phyloP scores from a whole-genome alignment of 495 filamentous ascomycete species.

The Podospora tetraspora region DNA sequence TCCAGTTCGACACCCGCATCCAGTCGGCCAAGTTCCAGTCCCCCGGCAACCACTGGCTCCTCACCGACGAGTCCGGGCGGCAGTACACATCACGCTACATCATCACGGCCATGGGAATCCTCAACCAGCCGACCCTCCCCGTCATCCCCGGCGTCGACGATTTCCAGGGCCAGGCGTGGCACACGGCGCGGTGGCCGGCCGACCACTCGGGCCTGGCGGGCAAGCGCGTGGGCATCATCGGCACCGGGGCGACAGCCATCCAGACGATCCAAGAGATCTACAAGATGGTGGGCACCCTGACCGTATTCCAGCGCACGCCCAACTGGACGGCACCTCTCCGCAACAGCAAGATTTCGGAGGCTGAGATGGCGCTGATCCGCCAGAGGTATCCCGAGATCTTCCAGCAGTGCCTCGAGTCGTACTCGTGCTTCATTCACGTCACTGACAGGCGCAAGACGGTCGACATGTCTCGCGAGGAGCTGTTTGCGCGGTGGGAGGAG shows the following conservation, averaged over 20 bases:
- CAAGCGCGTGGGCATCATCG: constrained; percentile 47
- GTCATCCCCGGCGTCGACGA: constrained; percentile 35
- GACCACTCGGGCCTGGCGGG: constrained; percentile 38
- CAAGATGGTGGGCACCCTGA: constrained; percentile 40
- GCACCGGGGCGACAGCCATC: constrained; percentile 50
- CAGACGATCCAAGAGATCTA: constrained; percentile 46
- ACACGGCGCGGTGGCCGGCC: constrained; percentile 49
- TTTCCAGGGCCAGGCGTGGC: constrained; percentile 45
- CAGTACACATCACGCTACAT: constrained; percentile 28
- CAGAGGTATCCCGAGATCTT: constrained; percentile 43
- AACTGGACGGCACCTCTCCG: constrained; percentile 52
- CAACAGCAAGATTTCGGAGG: constrained; percentile 30
- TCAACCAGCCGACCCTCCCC: constrained; percentile 42
- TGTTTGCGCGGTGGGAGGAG: constrained; percentile 42
- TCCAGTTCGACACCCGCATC: constrained; percentile 38
- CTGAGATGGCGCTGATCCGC: constrained; percentile 41
- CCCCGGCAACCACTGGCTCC: constrained; percentile 31
- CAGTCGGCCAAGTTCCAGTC: constrained; percentile 35
- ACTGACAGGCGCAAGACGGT: constrained; percentile 38
- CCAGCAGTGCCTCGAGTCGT: constrained; percentile 40
- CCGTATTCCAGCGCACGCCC: constrained; percentile 46
- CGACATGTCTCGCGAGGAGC: constrained; percentile 45
- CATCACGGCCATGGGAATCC: constrained; percentile 35
- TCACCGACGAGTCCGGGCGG: constrained; percentile 31
- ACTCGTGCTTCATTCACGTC: constrained; percentile 45